Base-by-base conservation (phyloP, 129 eudicot species). In the Tanacetum coccineum region DNA sequence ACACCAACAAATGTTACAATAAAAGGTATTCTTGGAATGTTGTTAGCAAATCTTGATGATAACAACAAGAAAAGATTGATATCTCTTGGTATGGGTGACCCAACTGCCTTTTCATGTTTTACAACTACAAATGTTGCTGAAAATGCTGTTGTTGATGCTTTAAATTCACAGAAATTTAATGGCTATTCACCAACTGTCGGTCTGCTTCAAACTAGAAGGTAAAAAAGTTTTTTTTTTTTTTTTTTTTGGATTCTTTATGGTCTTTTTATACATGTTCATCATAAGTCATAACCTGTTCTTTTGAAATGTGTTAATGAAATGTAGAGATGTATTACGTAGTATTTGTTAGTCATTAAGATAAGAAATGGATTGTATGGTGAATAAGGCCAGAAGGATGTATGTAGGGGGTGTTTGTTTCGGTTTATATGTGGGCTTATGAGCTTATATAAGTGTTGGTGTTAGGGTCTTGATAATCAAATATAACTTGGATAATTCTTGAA, bases 41-140 rank as follows among this genome's bases (percentile, higher is more conserved):
- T 93, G 67, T 79, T 81, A 82, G 87, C 83, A 1, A 81, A 73
- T 71, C 46, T 79, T 48, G 83, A 80, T 53, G 61, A 57, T 32
- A 42, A 65, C 21, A 58, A 26, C 9, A 70, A 66, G 13, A 81
- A 46, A 66, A 62, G 26, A 21, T 56, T 73, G 15, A 93, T 93
- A 71, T 89, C 96, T 6, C 63, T 93, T 59, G 99, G 99, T 4
- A 88, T 93, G 83, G 99, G 99, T n/a, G 99, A 93, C 80, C 98
- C 98, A 1, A 93, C 98, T 25, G 86, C 84, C 14, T 84, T 82
- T 76, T 84, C 98, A 19, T 93, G 98, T 58, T 93, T 86, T 48
- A 80, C 50, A 1, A 82, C 98, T 0, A 72, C 92, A 44, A 55
- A 73, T 28, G 83, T 75, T 61, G 89, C 89, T 44, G 74, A 80